Base-by-base conservation (phyloP, 2,329 filamentous ascomycete species). In the Penicillium sp. region DNA sequence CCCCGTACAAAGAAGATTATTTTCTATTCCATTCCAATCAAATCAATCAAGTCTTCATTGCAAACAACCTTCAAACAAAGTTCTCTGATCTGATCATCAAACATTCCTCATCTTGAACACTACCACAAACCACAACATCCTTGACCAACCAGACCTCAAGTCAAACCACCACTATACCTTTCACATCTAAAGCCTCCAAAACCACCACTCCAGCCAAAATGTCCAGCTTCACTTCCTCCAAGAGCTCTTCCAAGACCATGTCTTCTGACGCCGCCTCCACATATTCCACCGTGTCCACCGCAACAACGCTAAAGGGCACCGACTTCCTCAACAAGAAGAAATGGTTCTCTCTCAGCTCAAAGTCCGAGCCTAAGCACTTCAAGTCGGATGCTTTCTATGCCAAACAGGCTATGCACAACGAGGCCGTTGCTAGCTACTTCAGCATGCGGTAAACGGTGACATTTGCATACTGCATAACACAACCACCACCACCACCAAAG, bases 371-470 rank as follows among this genome's bases (percentile, higher is more conserved):
- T 46, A 52, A 56, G 2, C 33, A 55, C 28, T n/a, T 28, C 42
- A 48, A 43, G 11, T 54, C 51, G 0, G 45, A 51, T 6, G 45
- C 57, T n/a, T 6, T 28, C 25, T 11, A 57, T 13, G 57, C 62
- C 22, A 42, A 63, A 35, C 55, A 65, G 51, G 62, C 59, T 7
- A 3, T 65, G 2, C 68, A 70, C 42, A 62, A 69, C 4, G 67
- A 70, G 16, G 70, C 69, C 14, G 30, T 71, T 37, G 68, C 67
- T 22, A 65, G 22, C 16, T 70, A 71, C 52, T 46, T 71, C 30
- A 60, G 58, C 55, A n/a, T 66, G 52, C 70, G 70, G 28, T 72
- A 59, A 65, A 53, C 19, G 14, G 6, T 11, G 10, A 13, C 1
- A 2, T 16, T 25, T 13, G 22, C 11, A 42, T 16, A 35, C 19